phyloP scores from a whole-genome alignment of 208 protist species.

The Trypanosoma cruzi region DNA sequence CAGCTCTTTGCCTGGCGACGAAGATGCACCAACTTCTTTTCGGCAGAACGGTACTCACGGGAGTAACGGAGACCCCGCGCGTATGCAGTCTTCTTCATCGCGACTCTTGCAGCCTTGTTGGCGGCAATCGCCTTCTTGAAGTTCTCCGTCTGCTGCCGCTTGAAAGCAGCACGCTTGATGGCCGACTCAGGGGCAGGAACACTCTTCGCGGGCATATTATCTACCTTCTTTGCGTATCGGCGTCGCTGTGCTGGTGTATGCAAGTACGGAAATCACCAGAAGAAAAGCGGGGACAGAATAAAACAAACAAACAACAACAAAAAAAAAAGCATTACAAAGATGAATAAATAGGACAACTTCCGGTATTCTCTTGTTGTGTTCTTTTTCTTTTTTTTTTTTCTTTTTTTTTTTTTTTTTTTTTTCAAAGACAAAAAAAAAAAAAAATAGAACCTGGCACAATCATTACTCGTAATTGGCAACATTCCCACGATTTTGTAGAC shows the following conservation, averaged over 20 bases:
- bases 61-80: constrained; percentile 92
- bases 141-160: constrained; percentile 90
- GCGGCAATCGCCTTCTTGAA: constrained; percentile 85
- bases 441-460: not conserved
- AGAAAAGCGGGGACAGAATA: too few relatives aligned
- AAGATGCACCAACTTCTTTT: constrained; percentile 88
- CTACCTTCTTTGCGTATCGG: not conserved
- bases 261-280: constrained; percentile 40
- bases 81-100: constrained; percentile 80
- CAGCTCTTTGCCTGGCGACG: constrained; percentile 89
- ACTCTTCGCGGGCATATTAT: constrained; percentile 66
- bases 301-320: constrained; percentile 17
- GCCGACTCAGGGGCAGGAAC: constrained; percentile 89
- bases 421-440: not conserved
- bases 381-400: too few relatives aligned
- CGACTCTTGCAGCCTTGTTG: constrained; percentile 64
- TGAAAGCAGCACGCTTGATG: constrained; percentile 91
- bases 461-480: not conserved
- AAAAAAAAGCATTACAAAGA: constrained; percentile 1
- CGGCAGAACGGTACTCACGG: constrained; percentile 94
- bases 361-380: too few relatives aligned
- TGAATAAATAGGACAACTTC: not conserved
- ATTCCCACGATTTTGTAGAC: not conserved
- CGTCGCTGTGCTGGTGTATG: constrained; percentile 12
- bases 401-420: too few relatives aligned